phyloP scores from a whole-genome alignment of 441 rosid genomes.

The Mallotus japonicus region DNA sequence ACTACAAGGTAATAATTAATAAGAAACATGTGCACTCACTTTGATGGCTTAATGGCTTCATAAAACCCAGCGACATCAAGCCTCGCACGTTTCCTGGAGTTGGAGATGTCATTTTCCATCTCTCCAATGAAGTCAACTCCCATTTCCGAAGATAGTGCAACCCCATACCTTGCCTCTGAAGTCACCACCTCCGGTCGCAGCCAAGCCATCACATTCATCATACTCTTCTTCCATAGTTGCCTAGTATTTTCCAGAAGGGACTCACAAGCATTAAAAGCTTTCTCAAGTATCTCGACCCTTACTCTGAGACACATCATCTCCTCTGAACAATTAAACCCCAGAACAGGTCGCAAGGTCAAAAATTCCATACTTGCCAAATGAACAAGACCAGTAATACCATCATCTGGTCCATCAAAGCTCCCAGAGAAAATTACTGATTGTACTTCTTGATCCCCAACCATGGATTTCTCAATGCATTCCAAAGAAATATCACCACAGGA shows the following conservation, averaged over 20 bases:
- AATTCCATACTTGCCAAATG: constrained; percentile 68
- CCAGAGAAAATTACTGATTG: constrained; percentile 58
- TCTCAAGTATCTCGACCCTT: constrained; percentile 75
- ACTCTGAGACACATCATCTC: constrained; percentile 51
- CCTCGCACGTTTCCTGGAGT: constrained; percentile 43
- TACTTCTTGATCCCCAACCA: constrained; percentile 36
- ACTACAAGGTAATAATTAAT: background rate
- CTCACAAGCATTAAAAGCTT: constrained; percentile 72
- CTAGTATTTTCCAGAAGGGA: constrained; percentile 69
- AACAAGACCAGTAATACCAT: constrained; percentile 77
- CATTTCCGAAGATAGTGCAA: constrained; percentile 31
- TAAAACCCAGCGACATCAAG: constrained; percentile 82
- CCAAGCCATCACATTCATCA: constrained; percentile 93
- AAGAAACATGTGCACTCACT: constrained; percentile 45
- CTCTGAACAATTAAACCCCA: constrained; percentile 34
- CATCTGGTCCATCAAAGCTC: constrained; percentile 81
- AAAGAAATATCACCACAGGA: constrained; percentile 57
- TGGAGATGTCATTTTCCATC: constrained; percentile 32
- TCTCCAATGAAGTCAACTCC: constrained; percentile 31
- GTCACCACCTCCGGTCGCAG: constrained; percentile 85
- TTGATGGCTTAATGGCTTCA: constrained; percentile 95
- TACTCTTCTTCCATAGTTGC: constrained; percentile 83
- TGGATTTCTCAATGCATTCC: constrained; percentile 53
- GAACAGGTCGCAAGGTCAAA: constrained; percentile 64
- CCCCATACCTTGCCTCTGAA: constrained; percentile 71